Evolutionary conservation across 2,329 filamentous ascomycete species (phyloP), one percentile per base, ranked within the genome.

Genomic region (Myriosclerotinia duriaeana): DNA sequence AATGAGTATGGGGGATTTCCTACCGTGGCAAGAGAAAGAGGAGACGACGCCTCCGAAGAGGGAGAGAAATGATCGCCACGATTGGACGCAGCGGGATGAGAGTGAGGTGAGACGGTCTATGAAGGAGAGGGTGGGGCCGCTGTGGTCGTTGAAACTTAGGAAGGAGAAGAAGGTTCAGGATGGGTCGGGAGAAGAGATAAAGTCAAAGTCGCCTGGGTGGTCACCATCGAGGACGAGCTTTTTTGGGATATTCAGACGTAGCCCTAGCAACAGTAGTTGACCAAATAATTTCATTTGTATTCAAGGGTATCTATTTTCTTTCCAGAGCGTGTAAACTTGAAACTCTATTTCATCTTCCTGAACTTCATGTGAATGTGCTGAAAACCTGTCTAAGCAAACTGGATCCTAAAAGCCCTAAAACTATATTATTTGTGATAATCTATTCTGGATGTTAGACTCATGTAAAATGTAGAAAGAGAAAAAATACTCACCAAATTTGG

Each of bases 31-130:
- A 5, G 65, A 71, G 38, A 66, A 67, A n/a, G 70, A 69, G n/a
- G 53, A 44, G 38, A 17, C 34, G 11, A 56, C 42, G 14, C 42
- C 44, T 5, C 40, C 20, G 26, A 65, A 53, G 34, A 55, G 64
- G 50, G 54, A 54, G 20, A 55, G 9, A 36, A 69, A 73, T 53
- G 71, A 74, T 56, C 65, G 72, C 26, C 71, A 72, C 59, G 84
- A 87, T 74, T 88, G 85, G 85, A 83, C 83, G 40, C 85, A 87
- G 73, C 82, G 80, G 71, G 85, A 87, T 69, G 83, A 86, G 74
- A 67, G 70, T 17, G 68, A 66, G 60, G 71, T 20, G 59, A 69
- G 67, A 68, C 71, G 69, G 71, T 69, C 66, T 63, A 71, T 66
- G 60, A 73, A 68, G 52, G 68, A 71, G 20, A 64, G 56, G 42